Evolutionary conservation across 306 rosid species (phyloP).

Genomic region (Cucumis hystrix): DNA sequence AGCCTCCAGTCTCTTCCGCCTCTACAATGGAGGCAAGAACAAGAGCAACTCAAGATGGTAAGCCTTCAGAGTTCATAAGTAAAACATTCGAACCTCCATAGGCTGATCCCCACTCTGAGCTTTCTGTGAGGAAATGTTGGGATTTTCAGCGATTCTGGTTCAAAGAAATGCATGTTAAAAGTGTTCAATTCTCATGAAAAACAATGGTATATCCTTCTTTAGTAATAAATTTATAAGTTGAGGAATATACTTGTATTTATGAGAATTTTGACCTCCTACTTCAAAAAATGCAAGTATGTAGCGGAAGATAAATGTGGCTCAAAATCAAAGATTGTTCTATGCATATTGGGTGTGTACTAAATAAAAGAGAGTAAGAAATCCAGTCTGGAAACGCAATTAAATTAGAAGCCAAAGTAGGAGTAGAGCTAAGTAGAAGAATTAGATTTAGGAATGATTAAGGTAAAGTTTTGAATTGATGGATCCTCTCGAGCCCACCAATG

Average conservation of each 20-base stretch:
- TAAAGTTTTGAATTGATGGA: no score
- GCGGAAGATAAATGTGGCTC: neutral
- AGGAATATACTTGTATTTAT: neutral
- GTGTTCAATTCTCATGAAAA: neutral
- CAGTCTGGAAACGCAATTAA: no score
- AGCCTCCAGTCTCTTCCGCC: constrained; percentile 77
- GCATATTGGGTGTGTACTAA: neutral
- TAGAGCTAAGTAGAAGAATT: no score
- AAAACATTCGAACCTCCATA: neutral
- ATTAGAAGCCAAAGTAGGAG: no score
- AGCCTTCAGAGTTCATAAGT: neutral
- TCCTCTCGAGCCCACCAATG: no score
- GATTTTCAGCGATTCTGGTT: neutral
- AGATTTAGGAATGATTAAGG: no score
- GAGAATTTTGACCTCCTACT: neutral
- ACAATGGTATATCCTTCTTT: neutral
- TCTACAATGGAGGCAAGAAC: constrained; percentile 45
- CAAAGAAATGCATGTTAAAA: neutral
- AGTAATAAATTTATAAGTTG: neutral
- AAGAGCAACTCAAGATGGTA: constrained; percentile 30
- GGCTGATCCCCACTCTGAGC: neutral
- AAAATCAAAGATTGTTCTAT: neutral
- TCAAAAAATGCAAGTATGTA: neutral
- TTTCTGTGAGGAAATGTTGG: neutral
- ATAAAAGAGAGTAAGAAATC: neutral